phyloP scores from a whole-genome alignment of 176 grass and related monocot species.

The Phoenix roebelenii region DNA sequence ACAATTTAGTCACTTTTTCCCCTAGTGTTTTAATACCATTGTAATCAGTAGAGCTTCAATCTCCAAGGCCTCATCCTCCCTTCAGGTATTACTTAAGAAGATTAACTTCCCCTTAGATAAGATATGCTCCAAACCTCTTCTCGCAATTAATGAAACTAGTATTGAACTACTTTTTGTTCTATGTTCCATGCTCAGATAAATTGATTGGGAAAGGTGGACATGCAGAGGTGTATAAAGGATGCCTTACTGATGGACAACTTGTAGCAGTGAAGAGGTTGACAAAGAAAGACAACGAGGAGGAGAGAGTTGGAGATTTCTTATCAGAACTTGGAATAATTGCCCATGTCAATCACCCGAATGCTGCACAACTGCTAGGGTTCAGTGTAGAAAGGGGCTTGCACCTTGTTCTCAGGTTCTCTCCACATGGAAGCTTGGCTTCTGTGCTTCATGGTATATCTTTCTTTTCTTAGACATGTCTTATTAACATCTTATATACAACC shows the following conservation, averaged over 20 bases:
- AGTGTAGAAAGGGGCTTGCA: constrained; percentile 78
- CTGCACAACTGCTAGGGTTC: constrained; percentile 91
- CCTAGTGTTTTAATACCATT: too few species aligned
- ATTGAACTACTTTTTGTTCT: too few species aligned
- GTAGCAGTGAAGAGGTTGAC: constrained; percentile 9
- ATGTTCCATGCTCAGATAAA: constrained; percentile 1
- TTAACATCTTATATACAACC: too few species aligned
- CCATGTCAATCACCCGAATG: constrained; percentile 90
- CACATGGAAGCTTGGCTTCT: constrained; percentile 92
- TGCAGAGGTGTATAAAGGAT: constrained; percentile 7
- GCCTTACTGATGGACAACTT: not conserved
- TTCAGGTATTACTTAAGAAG: too few species aligned
- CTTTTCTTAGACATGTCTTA: not conserved
- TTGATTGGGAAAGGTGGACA: constrained; percentile 7
- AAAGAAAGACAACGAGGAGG: constrained; percentile 42
- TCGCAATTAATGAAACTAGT: too few species aligned
- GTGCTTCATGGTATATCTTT: constrained; percentile 64
- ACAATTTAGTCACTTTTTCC: too few species aligned
- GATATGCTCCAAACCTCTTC: too few species aligned
- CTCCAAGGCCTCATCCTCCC: too few species aligned
- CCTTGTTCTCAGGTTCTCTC: constrained; percentile 81
- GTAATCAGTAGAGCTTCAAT: too few species aligned
- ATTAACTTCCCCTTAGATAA: too few species aligned
- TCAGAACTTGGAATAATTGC: constrained; percentile 99
- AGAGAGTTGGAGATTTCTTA: constrained; percentile 78